Evolutionary conservation across 345 rosid species (phyloP), one percentile per base, ranked within the genome.

Genomic region (Trapa bicornis): DNA sequence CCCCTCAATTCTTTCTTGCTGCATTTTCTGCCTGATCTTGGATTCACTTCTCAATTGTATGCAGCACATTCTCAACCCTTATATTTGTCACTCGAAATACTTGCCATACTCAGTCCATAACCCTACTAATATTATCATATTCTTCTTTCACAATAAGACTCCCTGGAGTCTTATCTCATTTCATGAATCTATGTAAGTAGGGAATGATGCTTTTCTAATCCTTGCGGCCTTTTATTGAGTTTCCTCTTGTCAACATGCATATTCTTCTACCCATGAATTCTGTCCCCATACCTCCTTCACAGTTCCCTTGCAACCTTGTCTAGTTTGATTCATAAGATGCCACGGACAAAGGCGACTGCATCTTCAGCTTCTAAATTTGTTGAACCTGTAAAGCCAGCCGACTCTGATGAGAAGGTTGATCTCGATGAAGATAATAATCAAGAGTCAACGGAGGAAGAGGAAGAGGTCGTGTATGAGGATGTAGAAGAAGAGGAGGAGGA

Each of bases 201-300:
- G 80, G 71, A 81, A 73, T 89, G 83, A 78, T 85, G 70, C 68
- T 81, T 84, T 83, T 80, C 86, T 70, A 71, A 75, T 79, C 90
- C 84, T 76, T 77, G 80, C 77, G 79, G 81, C 97, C 94, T 84
- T 88, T 84, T 86, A 79, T 85, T 83, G 87, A 85, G 77, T 80
- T 84, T 85, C 89, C 79, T 77, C 88, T 96, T 84, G 81, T 83
- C 81, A 76, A 74, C 84, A 69, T 69, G 76, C 87, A 77, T 72
- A 61, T 82, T 82, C 88, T 77, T 85, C 83, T 76, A 82, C 83
- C 92, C 82, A 71, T 87, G 86, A 77, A 78, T 81, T 89, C 89
- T 86, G 83, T 92, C 85, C 79, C 96, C 83, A 82, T 88, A 82
- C 84, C 84, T 78, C 75, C 81, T 86, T 74, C 89, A 86, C 90